Conservation (phyloP, 305 asterid genomes). For the Solanum hybrid region DNA sequence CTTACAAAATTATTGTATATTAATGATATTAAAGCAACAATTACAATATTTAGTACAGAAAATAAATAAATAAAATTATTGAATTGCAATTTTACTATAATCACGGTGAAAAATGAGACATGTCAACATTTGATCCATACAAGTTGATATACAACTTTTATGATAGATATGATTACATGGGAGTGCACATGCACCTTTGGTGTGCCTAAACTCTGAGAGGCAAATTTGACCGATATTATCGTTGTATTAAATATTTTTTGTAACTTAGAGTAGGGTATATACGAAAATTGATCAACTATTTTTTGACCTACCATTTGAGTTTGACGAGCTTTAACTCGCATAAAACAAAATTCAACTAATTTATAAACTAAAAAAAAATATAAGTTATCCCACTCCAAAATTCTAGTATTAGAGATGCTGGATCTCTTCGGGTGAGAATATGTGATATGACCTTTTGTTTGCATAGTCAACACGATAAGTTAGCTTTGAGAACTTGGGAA, state of each 20-base stretch:
- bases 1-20: too few species aligned
- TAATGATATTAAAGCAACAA: not conserved
- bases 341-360: not conserved
- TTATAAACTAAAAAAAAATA: not conserved
- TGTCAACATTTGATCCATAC: not conserved
- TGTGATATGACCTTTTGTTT: not conserved
- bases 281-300: not conserved
- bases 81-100: not conserved
- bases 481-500: not conserved
- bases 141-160: not conserved
- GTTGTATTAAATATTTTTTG: fast-evolving
- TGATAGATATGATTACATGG: not conserved
- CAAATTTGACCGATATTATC: not conserved
- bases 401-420: not conserved
- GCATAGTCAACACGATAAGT: not conserved
- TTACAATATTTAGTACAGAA: not conserved
- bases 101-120: not conserved
- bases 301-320: not conserved
- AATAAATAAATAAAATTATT: not conserved
- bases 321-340: not conserved
- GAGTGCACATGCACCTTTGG: too few species aligned
- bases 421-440: not conserved
- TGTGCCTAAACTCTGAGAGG: not conserved
- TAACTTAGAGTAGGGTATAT: not conserved
- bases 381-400: not conserved